Evolutionary conservation across 805 yeast genomes (phyloP).

Genomic region (Wickerhamiella lipophila): DNA sequence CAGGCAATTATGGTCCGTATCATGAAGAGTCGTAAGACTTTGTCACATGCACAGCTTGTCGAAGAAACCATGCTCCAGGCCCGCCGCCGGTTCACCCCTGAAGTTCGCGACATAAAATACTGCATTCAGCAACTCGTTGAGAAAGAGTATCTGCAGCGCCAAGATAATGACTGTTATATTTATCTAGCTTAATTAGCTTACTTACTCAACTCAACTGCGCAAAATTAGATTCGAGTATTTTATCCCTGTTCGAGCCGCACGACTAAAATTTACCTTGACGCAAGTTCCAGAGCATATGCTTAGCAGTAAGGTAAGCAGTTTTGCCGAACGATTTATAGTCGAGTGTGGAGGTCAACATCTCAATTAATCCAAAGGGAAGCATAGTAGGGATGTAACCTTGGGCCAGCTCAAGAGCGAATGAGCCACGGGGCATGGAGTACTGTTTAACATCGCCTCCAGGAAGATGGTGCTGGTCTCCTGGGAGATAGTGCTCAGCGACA

Average conservation of each 20-base stretch:
- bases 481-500: slow-evolving; percentile 55
- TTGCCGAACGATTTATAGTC: slow-evolving; percentile 56
- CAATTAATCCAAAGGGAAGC: slow-evolving; percentile 91
- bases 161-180: slow-evolving; percentile 58
- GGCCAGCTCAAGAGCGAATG: slow-evolving; percentile 87
- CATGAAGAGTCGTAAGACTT: slow-evolving; percentile 81
- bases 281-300: slow-evolving; percentile 62
- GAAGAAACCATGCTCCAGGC: slow-evolving; percentile 84
- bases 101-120: slow-evolving; percentile 71
- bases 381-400: slow-evolving; percentile 98
- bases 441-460: slow-evolving; percentile 65
- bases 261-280: slow-evolving; percentile 52
- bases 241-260: too few relatives aligned
- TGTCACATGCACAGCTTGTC: slow-evolving; percentile 66
- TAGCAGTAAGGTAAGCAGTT: slow-evolving; percentile 65
- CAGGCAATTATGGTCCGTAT: slow-evolving; percentile 92
- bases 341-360: slow-evolving; percentile 64
- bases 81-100: slow-evolving; percentile 69
- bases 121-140: slow-evolving; percentile 78
- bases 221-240: too few relatives aligned
- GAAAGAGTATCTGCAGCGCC: slow-evolving; percentile 71
- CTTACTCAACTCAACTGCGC: too few relatives aligned
- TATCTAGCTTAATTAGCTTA: slow-evolving; percentile 57
- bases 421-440: slow-evolving; percentile 69
- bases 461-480: slow-evolving; percentile 82